These are phyloP conservation scores for Mortierella sp. DNA, from an alignment of 371 early-diverging fungal species.

Conservation along the genomic window DNA sequence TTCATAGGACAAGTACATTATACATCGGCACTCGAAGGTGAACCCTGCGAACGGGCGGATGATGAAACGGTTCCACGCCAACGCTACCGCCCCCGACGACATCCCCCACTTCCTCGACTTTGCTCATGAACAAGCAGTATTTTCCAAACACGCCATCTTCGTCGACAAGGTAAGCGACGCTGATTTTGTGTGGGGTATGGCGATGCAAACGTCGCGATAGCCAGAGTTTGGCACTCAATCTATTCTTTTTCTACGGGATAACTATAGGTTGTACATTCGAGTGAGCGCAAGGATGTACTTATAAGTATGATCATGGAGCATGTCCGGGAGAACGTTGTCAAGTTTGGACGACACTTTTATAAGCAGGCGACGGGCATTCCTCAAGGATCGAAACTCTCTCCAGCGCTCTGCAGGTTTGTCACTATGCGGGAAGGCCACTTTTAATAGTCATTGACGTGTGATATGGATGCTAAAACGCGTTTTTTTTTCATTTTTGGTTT, in stretches of 20 bases:
- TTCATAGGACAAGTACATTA: constrained; percentile 69
- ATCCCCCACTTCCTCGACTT: constrained; percentile 64
- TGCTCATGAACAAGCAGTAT: constrained; percentile 61
- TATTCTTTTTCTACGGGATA: background rate
- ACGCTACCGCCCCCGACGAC: constrained; percentile 56
- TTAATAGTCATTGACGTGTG: background rate
- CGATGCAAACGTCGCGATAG: background rate
- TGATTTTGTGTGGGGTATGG: background rate
- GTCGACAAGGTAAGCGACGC: constrained; percentile 67
- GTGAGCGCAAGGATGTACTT: constrained; percentile 46
- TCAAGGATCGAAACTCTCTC: constrained; percentile 90
- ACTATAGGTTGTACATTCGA: constrained; percentile 27
- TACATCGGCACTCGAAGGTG: constrained; percentile 65
- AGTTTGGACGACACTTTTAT: constrained; percentile 69
- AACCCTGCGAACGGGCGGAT: constrained; percentile 61
- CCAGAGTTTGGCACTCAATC: background rate
- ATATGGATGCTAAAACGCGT: background rate
- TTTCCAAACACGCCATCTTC: constrained; percentile 65
- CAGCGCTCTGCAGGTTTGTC: constrained; percentile 83
- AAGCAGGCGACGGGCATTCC: constrained; percentile 85
- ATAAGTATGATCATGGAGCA: constrained; percentile 68
- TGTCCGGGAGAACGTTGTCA: constrained; percentile 73
- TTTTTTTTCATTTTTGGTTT: background rate
- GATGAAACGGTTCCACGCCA: constrained; percentile 55
- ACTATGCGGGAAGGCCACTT: too few relatives aligned